Evolutionary conservation across 345 rosid species (phyloP), one percentile per base, ranked within the genome.

Genomic region (Aegle marmelos): DNA sequence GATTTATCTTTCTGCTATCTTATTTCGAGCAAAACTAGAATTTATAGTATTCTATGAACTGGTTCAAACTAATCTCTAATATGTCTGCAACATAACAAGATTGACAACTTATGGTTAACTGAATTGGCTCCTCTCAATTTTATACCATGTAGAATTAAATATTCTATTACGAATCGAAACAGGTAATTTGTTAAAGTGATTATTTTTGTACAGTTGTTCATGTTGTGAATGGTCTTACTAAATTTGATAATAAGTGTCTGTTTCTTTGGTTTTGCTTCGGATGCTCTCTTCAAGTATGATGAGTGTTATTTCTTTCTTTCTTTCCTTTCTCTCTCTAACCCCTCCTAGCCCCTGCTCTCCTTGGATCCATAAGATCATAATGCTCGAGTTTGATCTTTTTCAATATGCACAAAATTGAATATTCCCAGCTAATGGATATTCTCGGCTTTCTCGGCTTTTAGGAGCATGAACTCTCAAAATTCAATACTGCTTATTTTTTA

Each of bases 41-140:
- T 95, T 98, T 78, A 84, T 95, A 41, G 73, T 93, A 61, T 95
- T 93, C 89, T 82, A 95, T 71, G 98, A 95, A 80, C 85, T 93
- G 13, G 84, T 95, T 84, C 93, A 93, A 82, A 93, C 98, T 34
- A 88, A 80, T 79, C 81, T n/a, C n/a, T n/a, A n/a, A 93, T 33
- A 92, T 82, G 88, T 95, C 83, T 93, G 93, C 80, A 92, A 87
- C 60, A 68, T 91, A 63, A 87, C 94, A 89, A 82, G 80, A 89
- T 93, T n/a, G 98, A 95, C 81, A 90, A 89, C 80, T 78, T 89
- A 71, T 93, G 97, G 98, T 78, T 91, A 78, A 82, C 90, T 39
- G 98, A 95, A 84, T 79, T 92, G 84, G 98, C 98, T 81, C 91
- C 34, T 33, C 98, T 68, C 97, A 93, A 78, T 93, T 83, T 78